Evolutionary conservation across 176 grass and related monocot genomes (phyloP).

Genomic region (Eremochloa ophiuroides): DNA sequence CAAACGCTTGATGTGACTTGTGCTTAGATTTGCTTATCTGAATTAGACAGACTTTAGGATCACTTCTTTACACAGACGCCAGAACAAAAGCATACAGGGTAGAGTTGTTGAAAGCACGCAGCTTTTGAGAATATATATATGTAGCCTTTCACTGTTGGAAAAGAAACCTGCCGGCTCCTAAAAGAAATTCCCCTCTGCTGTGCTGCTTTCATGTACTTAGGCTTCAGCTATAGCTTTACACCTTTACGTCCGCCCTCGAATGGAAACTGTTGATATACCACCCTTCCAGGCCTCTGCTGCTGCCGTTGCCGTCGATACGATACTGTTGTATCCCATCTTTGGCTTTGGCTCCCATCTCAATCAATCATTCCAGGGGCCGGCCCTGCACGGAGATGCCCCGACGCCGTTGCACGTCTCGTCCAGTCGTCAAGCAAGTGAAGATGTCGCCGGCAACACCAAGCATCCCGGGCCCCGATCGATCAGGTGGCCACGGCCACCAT

Average conservation of each 20-base stretch:
- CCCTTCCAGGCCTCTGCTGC: neutral
- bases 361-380: neutral
- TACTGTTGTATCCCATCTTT: neutral
- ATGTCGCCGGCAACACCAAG: neutral
- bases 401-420: neutral
- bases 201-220: neutral
- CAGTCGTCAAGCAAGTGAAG: neutral
- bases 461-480: neutral
- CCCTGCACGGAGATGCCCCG: neutral
- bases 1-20: too few relatives aligned
- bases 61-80: slow-evolving; percentile 9
- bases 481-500: neutral
- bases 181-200: slow-evolving; percentile 3
- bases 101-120: neutral
- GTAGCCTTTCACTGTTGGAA: slow-evolving; percentile 43
- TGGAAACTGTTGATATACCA: neutral
- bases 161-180: slow-evolving; percentile 2
- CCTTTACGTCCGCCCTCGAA: neutral
- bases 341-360: neutral
- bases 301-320: neutral
- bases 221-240: neutral
- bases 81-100: neutral
- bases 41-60: neutral
- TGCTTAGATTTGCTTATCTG: too few relatives aligned
- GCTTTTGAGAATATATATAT: slow-evolving; percentile 27